Percentiles rank a stretch among this genome's conserved stretches.
Evolutionary conservation across 306 rosid species (phyloP).

Genomic region (Malus fusca): DNA sequence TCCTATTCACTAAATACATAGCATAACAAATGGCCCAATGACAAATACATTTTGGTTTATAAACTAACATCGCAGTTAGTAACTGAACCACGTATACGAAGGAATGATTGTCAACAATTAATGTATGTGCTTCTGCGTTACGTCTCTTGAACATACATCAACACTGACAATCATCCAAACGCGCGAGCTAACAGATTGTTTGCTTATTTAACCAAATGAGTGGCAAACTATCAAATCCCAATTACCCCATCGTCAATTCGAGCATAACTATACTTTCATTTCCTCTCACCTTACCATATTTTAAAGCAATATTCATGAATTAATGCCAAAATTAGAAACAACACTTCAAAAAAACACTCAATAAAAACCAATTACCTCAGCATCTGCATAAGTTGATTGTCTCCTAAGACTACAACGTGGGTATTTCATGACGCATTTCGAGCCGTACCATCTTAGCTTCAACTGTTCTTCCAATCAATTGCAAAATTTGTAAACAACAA

Average conservation of each 20-base stretch:
- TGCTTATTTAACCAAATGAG: neutral
- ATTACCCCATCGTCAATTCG: neutral
- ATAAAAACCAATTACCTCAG: conserved; percentile 57
- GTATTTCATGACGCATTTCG: conserved; percentile 72
- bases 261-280: neutral
- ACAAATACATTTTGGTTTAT: neutral
- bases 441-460: conserved; percentile 73
- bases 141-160: neutral
- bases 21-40: neutral
- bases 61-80: neutral
- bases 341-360: neutral
- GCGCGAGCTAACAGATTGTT: neutral
- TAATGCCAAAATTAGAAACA: neutral
- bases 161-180: neutral
- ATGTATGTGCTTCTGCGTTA: neutral
- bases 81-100: neutral
- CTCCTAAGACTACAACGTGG: conserved; percentile 86
- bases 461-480: conserved; percentile 30
- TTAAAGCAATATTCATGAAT: neutral
- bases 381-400: conserved; percentile 77
- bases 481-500: neutral
- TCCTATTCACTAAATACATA: conserved; percentile 1
- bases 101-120: neutral
- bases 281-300: neutral
- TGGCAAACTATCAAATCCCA: neutral